Conservation (phyloP, 2,329 filamentous ascomycete species). For the Penicillium sumatraense region DNA sequence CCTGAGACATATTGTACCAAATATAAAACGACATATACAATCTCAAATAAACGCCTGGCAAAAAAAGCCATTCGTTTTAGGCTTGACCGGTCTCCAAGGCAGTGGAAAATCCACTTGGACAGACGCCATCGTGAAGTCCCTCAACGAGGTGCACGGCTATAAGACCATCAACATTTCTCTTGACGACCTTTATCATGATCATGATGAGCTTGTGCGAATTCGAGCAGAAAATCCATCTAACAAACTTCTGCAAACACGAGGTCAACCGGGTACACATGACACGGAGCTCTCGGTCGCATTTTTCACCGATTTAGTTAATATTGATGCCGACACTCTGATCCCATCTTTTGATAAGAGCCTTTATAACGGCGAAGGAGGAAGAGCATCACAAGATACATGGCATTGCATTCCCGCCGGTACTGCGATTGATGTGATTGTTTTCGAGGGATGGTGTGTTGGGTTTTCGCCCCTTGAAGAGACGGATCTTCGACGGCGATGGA, state of each 20-base stretch:
- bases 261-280: conserved; percentile 23
- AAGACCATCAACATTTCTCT: conserved; percentile 22
- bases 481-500: conserved; percentile 4
- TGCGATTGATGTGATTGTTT: conserved; percentile 17
- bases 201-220: conserved; percentile 16
- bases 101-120: conserved; percentile 26
- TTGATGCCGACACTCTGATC: conserved; percentile 6
- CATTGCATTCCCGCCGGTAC: conserved; percentile 4
- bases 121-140: conserved; percentile 11
- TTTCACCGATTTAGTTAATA: conserved; percentile 9
- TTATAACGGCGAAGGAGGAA: conserved; percentile 21
- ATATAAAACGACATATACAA: conserved; percentile 7
- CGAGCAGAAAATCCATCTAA: conserved; percentile 11
- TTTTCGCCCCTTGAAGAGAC: conserved; percentile 16
- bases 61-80: conserved; percentile 14
- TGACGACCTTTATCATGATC: conserved; percentile 21
- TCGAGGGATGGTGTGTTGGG: conserved; percentile 24
- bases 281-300: conserved; percentile 13
- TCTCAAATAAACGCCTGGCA: background rate
- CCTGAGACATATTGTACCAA: conserved; percentile 5
- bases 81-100: conserved; percentile 22
- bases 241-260: conserved; percentile 18
- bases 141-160: conserved; percentile 7
- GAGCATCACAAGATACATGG: conserved; percentile 13
- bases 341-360: conserved; percentile 23